A percentile compares a stretch with the other conserved stretches of the same genome.
These are phyloP conservation scores for Lipomyces yamadae DNA, from an alignment of 805 yeast genomes.

Conservation along the genomic window DNA sequence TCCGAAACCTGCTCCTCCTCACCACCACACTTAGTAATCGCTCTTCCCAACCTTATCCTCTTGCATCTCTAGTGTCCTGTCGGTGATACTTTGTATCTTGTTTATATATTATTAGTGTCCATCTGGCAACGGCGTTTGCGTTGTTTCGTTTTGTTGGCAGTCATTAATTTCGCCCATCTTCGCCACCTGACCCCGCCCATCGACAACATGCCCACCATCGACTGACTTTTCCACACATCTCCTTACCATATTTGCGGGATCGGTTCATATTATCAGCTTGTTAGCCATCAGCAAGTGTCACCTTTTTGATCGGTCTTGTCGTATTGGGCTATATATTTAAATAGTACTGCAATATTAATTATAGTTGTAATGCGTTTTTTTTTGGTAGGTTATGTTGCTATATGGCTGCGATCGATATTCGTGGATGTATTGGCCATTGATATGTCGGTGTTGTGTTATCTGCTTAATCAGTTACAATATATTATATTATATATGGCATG, in stretches of 20 bases:
- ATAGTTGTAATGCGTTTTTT: background rate
- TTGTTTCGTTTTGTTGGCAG: constrained; percentile 9
- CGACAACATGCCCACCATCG: background rate
- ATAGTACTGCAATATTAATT: background rate
- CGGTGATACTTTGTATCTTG: background rate
- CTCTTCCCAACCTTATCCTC: background rate
- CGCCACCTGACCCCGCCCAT: background rate
- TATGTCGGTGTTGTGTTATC: background rate
- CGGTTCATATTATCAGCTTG: background rate
- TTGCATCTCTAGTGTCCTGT: background rate
- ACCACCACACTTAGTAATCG: background rate
- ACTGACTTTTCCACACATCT: background rate
- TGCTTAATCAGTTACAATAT: background rate
- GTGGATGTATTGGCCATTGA: background rate
- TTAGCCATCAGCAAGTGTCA: background rate
- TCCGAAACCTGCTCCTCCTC: background rate
- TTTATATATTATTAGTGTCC: background rate
- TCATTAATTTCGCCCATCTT: background rate
- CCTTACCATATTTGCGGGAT: background rate
- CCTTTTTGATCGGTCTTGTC: background rate
- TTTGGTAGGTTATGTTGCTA: background rate
- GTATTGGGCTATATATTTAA: background rate
- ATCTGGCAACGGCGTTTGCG: constrained; percentile 12
- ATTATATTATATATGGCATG: too few species aligned
- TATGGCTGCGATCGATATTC: background rate